Percentiles rank a stretch among this genome's conserved stretches.
Evolutionary conservation across 495 filamentous ascomycete species (phyloP).

Genomic region (Penicillium angulare): DNA sequence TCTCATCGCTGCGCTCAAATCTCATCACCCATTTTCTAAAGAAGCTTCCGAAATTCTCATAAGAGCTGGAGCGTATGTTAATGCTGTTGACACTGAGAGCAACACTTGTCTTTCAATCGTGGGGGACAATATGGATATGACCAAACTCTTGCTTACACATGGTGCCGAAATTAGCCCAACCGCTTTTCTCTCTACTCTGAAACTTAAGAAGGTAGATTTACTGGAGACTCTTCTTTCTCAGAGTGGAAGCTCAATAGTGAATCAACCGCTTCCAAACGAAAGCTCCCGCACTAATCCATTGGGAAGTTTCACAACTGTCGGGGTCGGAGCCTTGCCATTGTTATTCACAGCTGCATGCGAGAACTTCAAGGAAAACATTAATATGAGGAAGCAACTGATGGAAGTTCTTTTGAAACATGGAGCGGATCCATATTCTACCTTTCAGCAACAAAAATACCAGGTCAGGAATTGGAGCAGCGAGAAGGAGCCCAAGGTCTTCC

Average conservation of each 20-base stretch:
- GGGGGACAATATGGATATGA: conserved; percentile 7
- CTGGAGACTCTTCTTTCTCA: conserved; percentile 14
- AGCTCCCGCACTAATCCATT: neutral
- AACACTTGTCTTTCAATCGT: conserved; percentile 18
- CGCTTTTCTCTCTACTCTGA: conserved; percentile 13
- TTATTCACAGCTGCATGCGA: neutral
- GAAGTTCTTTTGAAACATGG: conserved; percentile 6
- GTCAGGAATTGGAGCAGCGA: neutral
- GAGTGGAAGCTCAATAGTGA: neutral
- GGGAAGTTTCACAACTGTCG: neutral
- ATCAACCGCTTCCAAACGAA: neutral
- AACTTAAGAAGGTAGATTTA: conserved; percentile 3
- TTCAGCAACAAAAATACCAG: neutral
- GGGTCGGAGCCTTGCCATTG: neutral
- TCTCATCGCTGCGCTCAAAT: conserved; percentile 7
- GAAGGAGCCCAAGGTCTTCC: neutral
- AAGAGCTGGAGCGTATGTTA: conserved; percentile 24
- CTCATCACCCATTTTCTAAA: conserved; percentile 6
- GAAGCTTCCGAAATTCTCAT: conserved; percentile 20
- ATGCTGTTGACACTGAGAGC: conserved; percentile 13
- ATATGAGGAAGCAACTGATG: conserved; percentile 1
- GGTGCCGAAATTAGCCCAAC: conserved; percentile 4
- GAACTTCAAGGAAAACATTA: neutral
- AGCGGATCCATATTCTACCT: conserved; percentile 16
- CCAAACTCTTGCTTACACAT: conserved; percentile 11